phyloP scores from a whole-genome alignment of 2,329 filamentous ascomycete species.

The Penicillium sclerotigenum region DNA sequence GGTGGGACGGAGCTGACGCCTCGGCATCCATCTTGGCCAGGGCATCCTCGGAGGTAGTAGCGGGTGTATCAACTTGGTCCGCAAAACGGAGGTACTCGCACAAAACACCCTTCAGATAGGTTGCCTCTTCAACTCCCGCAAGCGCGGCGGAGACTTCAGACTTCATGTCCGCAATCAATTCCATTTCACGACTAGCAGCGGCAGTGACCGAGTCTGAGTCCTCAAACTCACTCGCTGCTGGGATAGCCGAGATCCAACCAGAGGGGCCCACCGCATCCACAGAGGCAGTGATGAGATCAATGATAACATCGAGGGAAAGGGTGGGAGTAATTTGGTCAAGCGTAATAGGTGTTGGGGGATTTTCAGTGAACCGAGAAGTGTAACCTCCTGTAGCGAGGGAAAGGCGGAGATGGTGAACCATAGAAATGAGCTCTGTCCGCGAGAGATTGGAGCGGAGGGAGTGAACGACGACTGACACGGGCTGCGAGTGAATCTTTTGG shows the following conservation, averaged over 20 bases:
- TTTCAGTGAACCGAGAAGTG: constrained; percentile 43
- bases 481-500: constrained; percentile 36
- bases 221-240: constrained; percentile 29
- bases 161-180: constrained; percentile 48
- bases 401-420: constrained; percentile 44
- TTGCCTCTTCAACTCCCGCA: constrained; percentile 48
- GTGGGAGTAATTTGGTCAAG: constrained; percentile 36
- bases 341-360: constrained; percentile 36
- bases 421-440: constrained; percentile 39
- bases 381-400: constrained; percentile 43
- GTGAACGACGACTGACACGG: constrained; percentile 29
- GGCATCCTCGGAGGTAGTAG: constrained; percentile 11
- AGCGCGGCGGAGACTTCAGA: constrained; percentile 49
- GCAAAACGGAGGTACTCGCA: constrained; percentile 46
- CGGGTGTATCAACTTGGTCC: constrained; percentile 26
- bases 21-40: constrained; percentile 12
- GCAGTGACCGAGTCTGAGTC: constrained; percentile 17
- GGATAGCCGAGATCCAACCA: constrained; percentile 45
- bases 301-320: constrained; percentile 40
- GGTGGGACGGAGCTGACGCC: constrained; percentile 15
- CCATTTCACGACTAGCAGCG: constrained; percentile 38
- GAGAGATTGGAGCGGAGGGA: constrained; percentile 40
- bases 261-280: constrained; percentile 49
- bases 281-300: constrained; percentile 43
- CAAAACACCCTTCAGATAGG: constrained; percentile 47